Evolutionary conservation across 2,329 filamentous ascomycete species (phyloP), one percentile per base, ranked within the genome.

Genomic region (Botrytis elliptica): DNA sequence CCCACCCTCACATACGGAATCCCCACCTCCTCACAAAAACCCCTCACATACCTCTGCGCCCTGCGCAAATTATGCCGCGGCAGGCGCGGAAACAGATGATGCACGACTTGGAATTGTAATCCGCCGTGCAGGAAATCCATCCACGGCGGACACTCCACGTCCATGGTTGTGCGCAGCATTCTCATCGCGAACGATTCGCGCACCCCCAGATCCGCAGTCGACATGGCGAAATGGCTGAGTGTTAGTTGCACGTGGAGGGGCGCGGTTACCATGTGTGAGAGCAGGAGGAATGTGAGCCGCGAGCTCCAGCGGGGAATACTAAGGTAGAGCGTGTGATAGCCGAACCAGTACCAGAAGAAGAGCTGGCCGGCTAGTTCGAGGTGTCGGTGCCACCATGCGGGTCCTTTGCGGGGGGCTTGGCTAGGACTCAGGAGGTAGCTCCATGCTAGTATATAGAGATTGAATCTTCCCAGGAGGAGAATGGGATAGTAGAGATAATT

Each of bases 151-250:
- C 94, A 97, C 80, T 96, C 93, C 36, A 97, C 90, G 76, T 97
- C 94, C 94, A 97, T 97, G 16, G 94, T 97, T 0, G 94, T 97
- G 76, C 94, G 90, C 60, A 97, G 86, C 91, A 97, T 96, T 82
- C 91, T 92, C 83, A 97, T 94, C 0, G 94, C 89, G 81, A 97
- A 97, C 0, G 93, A 96, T 81, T 97, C 94, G 68, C 90, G 86
- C 1, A 92, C 89, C 0, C 94, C 94, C 16, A 97, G 86, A 78
- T 97, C 93, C 14, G 93, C 88, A 0, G 94, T 97, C 78, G 93
- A 95, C 94, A 97, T 97, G 76, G 93, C 93, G 82, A 97, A 97
- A 83, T 97, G 94, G 2, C 93, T 96, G n/a, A 97, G 88, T 0
- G 94, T 97, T 81, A 97, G 97, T 81, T 97, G 94, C 14, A 95